phyloP scores from a whole-genome alignment of 306 rosid species.

The Aeschynomene evenia region DNA sequence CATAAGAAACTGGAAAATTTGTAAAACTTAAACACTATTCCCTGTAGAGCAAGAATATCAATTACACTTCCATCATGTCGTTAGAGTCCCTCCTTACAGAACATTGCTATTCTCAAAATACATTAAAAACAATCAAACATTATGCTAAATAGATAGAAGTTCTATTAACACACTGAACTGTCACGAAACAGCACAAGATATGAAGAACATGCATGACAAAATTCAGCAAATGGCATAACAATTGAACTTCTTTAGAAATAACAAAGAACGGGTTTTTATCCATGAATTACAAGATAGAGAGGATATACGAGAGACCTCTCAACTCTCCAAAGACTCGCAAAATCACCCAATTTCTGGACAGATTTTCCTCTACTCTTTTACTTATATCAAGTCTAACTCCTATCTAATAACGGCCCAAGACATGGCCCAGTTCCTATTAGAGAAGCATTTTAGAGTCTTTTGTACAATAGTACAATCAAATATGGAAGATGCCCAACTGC shows the following conservation, averaged over 20 bases:
- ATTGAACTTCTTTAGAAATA: too few species aligned
- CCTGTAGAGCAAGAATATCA: neutral
- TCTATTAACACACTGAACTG: neutral
- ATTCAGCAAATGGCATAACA: neutral
- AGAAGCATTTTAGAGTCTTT: neutral
- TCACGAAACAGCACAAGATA: neutral
- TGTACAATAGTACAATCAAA: neutral
- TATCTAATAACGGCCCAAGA: too few species aligned
- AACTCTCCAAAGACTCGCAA: too few species aligned
- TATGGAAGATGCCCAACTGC: neutral
- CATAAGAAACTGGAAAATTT: constrained; percentile 1
- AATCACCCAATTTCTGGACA: too few species aligned
- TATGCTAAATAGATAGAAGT: neutral
- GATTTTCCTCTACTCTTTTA: too few species aligned
- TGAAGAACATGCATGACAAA: neutral
- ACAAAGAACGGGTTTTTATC: too few species aligned
- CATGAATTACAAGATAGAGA: too few species aligned
- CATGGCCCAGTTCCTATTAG: too few species aligned
- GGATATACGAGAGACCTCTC: too few species aligned
- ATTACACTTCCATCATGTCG: constrained; percentile 6
- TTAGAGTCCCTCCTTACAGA: neutral
- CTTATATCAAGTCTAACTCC: too few species aligned
- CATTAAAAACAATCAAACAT: neutral
- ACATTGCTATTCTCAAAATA: neutral
- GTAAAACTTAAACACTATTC: neutral